Percentiles rank a stretch among this genome's conserved stretches.
These are phyloP conservation scores for Aspergillus clavatus DNA, from an alignment of 2,329 filamentous ascomycete genomes.

Conservation along the genomic window DNA sequence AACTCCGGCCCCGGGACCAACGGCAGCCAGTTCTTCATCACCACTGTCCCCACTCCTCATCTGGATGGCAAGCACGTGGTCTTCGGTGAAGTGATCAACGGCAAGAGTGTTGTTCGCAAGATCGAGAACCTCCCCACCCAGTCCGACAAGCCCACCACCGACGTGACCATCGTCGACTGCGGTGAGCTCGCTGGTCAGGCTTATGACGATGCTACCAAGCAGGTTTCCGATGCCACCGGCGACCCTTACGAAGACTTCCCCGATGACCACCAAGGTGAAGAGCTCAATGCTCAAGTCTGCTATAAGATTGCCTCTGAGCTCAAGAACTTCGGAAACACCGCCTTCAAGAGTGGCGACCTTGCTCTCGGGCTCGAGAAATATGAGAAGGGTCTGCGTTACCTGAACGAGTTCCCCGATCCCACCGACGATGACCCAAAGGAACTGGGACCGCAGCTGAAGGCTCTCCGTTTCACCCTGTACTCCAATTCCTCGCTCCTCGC, in stretches of 20 bases:
- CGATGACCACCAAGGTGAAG: slow-evolving; percentile 65
- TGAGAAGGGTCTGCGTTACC: slow-evolving; percentile 83
- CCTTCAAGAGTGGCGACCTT: slow-evolving; percentile 76
- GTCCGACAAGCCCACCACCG: slow-evolving; percentile 70
- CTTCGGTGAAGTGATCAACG: slow-evolving; percentile 88
- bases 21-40: slow-evolving; percentile 97
- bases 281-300: slow-evolving; percentile 63
- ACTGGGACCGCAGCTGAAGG: slow-evolving; percentile 61
- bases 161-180: slow-evolving; percentile 74
- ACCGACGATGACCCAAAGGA: slow-evolving; percentile 65
- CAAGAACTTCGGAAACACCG: slow-evolving; percentile 88
- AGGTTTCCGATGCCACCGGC: slow-evolving; percentile 71
- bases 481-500: slow-evolving; percentile 83
- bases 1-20: slow-evolving; percentile 95
- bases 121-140: slow-evolving; percentile 79
- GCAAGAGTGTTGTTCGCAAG: slow-evolving; percentile 84
- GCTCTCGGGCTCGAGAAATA: slow-evolving; percentile 79
- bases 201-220: slow-evolving; percentile 62
- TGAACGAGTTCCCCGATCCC: slow-evolving; percentile 74
- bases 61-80: slow-evolving; percentile 96
- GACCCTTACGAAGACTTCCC: slow-evolving; percentile 95
- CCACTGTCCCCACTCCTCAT: slow-evolving; percentile 90
- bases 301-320: slow-evolving; percentile 76
- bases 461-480: slow-evolving; percentile 79
- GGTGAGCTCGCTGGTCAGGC: slow-evolving; percentile 74